Conservation (phyloP, 257 asterid species). For the Datura wrightii region DNA sequence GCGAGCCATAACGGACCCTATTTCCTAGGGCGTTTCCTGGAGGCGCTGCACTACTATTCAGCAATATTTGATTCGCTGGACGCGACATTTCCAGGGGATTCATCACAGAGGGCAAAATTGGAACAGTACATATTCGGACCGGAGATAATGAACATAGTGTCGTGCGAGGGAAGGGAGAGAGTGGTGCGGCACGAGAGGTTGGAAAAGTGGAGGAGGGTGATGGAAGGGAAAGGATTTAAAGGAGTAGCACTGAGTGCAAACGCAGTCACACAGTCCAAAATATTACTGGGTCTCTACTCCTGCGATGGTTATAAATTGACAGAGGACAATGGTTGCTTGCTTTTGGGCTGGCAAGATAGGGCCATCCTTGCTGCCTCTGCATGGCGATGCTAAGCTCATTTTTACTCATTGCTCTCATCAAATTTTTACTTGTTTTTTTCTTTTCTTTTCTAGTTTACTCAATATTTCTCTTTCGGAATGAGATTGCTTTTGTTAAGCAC, state of each 20-base stretch:
- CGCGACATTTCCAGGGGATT: conserved; percentile 80
- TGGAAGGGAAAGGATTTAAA: conserved; percentile 85
- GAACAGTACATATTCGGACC: conserved; percentile 82
- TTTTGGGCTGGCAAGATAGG: conserved; percentile 88
- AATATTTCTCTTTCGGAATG: background rate
- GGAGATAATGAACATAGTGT: conserved; percentile 76
- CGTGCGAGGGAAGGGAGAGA: conserved; percentile 72
- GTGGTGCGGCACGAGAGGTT: conserved; percentile 74
- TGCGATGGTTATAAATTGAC: conserved; percentile 87
- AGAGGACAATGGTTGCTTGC: conserved; percentile 79
- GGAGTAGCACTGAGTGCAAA: conserved; percentile 69
- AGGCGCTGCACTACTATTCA: conserved; percentile 78
- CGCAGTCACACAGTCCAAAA: conserved; percentile 80
- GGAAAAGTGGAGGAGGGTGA: conserved; percentile 78
- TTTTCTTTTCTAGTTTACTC: conserved; percentile 9
- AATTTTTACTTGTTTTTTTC: background rate
- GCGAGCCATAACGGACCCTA: conserved; percentile 94
- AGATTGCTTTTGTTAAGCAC: conserved; percentile 21
- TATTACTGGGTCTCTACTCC: conserved; percentile 73
- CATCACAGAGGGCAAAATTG: conserved; percentile 78
- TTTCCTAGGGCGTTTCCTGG: conserved; percentile 79
- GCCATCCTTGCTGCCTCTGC: conserved; percentile 85
- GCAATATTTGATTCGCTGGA: conserved; percentile 84
- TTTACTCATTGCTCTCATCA: background rate
- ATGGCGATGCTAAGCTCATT: conserved; percentile 63